Percentiles rank a stretch among this genome's conserved stretches.
Evolutionary conservation across 2,329 filamentous ascomycete genomes (phyloP).

Genomic region (Aspergillus bombycis): DNA sequence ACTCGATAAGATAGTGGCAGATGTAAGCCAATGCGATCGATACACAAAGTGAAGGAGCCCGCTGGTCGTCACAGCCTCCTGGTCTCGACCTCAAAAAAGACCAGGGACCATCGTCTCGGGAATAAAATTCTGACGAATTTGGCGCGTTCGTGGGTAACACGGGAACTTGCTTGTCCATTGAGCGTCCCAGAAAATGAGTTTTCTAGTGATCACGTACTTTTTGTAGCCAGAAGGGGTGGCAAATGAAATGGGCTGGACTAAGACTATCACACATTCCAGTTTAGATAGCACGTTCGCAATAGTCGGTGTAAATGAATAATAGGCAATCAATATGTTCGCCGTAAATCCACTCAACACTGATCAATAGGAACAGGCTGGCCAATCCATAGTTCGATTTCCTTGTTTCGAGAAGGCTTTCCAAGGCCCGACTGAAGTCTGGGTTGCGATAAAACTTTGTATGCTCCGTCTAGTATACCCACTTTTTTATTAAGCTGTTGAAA

Average conservation of each 20-base stretch:
- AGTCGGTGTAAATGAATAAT: background rate
- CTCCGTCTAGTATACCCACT: background rate
- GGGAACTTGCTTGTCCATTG: background rate
- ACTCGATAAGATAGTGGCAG: background rate
- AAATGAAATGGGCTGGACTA: background rate
- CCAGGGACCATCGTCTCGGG: background rate
- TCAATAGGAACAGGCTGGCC: background rate
- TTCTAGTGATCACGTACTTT: background rate
- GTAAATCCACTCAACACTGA: background rate
- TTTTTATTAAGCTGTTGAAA: conserved; percentile 7
- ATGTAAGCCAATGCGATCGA: background rate
- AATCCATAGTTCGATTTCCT: too few relatives aligned
- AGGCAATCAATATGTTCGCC: background rate
- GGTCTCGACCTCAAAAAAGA: background rate
- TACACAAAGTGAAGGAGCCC: background rate
- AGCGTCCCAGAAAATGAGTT: background rate
- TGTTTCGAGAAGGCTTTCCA: background rate
- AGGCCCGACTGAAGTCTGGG: background rate
- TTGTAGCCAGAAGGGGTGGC: background rate
- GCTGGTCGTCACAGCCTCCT: background rate
- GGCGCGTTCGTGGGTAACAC: background rate
- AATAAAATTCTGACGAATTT: background rate
- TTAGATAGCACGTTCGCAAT: background rate
- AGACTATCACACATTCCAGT: background rate
- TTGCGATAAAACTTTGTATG: conserved; percentile 5